Evolutionary conservation across 805 yeast genomes (phyloP), one percentile per base, ranked within the genome.

Genomic region (Nakazawaea populi): DNA sequence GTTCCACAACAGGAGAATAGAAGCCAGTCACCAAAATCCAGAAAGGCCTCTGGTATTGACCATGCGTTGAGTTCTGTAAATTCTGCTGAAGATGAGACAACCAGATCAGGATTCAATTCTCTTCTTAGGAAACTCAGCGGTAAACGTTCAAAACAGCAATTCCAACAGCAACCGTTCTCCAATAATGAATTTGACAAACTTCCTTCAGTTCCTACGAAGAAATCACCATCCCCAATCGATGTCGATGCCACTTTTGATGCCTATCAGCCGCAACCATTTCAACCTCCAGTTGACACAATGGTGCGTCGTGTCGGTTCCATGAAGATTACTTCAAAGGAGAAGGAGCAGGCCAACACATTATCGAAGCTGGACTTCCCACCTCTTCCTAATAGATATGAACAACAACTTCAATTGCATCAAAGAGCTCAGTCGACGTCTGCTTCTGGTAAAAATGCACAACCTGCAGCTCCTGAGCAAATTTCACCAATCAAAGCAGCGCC

Each of bases 251-350:
- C 42, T 18, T 11, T 44, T 5, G 36, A 44, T 11, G 7, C 40
- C 2, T 49, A 44, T 27, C 35, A 40, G 12, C 52, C 52, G 5
- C 48, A 44, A 34, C 10, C 43, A 9, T 11, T 31, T 3, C 51
- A 34, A 18, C 44, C 52, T 30, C 42, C 30, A 6, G 49, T 52
- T 35, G 55, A 51, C 41, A 64, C 62, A 49, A 52, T 63, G 43
- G 76, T 79, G 44, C 82, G 83, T 58, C 76, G 85, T 58, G 83
- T 82, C 55, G 83, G 80, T 8, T 76, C 82, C 60, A 72, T 79
- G 77, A 79, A 76, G 59, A 75, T 79, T n/a, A 79, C 85, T 1
- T 75, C 80, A 11, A 77, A 74, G 58, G 85, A 79, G 56, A 77
- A 72, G 54, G 72, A 67, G 46, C 71, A 65, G 47, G 37, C 58